Base-by-base conservation (phyloP, 129 eudicot genomes). In the Escallonia herrerae region DNA sequence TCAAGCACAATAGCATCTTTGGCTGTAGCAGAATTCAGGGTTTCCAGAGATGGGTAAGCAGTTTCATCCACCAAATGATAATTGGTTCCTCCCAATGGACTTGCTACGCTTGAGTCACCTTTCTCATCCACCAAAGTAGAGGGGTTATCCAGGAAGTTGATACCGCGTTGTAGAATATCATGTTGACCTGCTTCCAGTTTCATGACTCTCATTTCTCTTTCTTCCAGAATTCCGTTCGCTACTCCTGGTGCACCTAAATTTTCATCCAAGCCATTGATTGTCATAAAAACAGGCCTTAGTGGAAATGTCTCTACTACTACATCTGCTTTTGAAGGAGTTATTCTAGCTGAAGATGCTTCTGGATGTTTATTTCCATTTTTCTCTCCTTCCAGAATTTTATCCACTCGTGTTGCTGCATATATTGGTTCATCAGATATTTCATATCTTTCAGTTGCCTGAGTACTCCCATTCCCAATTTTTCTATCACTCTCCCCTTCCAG, bases 251-350 rank as follows among this genome's bases (percentile, higher is more conserved):
- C 60, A 60, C 58, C 58, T 60, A 66, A 67, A 41, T 59, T 62
- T 43, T 50, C 76, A 52, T 78, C 85, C 15, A 63, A 33, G 13
- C 64, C 51, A 65, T 71, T 40, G 47, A 69, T 12, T 48, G 40
- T 70, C 58, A 59, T 63, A 58, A 72, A 60, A 71, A 79, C 70
- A 50, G 91, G 87, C 67, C 86, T 68, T 65, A 81, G 55, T 7
- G 95, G 97, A 77, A 91, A 87, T 46, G 88, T 79, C 79, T 91
- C 97, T 63, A 85, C 89, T 64, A 74, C 75, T 45, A 83, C 38
- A 58, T 81, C 74, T 43, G 76, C 65, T 14, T 69, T 76, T 15
- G 68, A 8, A 60, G 10, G 71, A 33, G 60, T 62, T n/a, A 47
- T 63, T 41, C 60, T 59, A 45, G 64, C 56, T 58, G 72, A 56